phyloP scores from a whole-genome alignment of 805 yeast genomes.

The Suhomyces xylopsoci region DNA sequence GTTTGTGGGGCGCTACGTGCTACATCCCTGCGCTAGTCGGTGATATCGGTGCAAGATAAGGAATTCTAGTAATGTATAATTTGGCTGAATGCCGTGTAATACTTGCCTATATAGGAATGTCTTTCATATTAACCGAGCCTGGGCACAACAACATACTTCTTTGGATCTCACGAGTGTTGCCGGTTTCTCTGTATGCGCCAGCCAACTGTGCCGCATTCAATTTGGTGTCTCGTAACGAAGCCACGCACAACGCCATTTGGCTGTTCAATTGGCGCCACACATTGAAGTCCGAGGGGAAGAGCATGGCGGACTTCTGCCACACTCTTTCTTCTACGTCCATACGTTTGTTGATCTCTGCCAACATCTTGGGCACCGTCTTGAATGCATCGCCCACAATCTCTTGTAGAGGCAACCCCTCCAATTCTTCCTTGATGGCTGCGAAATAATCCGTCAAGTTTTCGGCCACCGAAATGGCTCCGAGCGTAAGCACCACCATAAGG shows the following conservation, averaged over 20 bases:
- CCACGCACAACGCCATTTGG: constrained; percentile 56
- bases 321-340: constrained; percentile 26
- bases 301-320: constrained; percentile 70
- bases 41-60: neutral
- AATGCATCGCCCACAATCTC: constrained; percentile 50
- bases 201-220: constrained; percentile 52
- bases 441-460: constrained; percentile 59
- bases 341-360: constrained; percentile 49
- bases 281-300: constrained; percentile 67
- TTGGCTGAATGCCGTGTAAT: too few relatives aligned
- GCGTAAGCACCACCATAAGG: constrained; percentile 60
- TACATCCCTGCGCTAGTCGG: neutral
- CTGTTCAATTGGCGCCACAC: constrained; percentile 69
- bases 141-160: constrained; percentile 69
- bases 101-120: neutral
- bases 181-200: constrained; percentile 46
- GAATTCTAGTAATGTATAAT: neutral
- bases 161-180: constrained; percentile 55
- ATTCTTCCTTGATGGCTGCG: constrained; percentile 64
- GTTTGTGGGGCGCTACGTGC: neutral
- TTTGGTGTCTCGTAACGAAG: constrained; percentile 48
- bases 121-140: constrained; percentile 1
- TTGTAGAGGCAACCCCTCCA: constrained; percentile 47
- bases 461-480: constrained; percentile 76
- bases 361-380: constrained; percentile 56